Percentiles rank a stretch among this genome's conserved stretches.
phyloP scores from a whole-genome alignment of 805 yeast genomes.

The Cyberlindnera xylosilytica region DNA sequence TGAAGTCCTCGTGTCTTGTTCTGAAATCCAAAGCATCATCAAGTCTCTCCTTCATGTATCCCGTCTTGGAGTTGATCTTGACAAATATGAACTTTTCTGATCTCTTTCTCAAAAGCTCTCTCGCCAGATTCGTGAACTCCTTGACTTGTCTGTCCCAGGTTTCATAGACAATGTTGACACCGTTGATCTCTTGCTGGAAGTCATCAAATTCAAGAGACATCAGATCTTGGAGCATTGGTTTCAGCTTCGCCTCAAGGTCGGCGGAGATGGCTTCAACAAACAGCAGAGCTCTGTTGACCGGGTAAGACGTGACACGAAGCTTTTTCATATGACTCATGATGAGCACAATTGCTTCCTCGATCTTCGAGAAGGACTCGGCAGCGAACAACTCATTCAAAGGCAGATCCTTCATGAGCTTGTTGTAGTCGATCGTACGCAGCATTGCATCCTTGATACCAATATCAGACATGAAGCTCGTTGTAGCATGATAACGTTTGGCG shows the following conservation, averaged over 20 bases:
- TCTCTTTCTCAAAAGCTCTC: slow-evolving; percentile 74
- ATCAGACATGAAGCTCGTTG: slow-evolving; percentile 69
- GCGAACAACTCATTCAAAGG: slow-evolving; percentile 60
- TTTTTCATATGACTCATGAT: slow-evolving; percentile 64
- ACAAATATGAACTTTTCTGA: slow-evolving; percentile 68
- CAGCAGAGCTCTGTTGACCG: slow-evolving; percentile 58
- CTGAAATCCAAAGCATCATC: slow-evolving; percentile 45
- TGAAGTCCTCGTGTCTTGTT: slow-evolving; percentile 48
- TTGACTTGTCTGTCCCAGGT: slow-evolving; percentile 61
- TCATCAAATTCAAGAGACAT: slow-evolving; percentile 40
- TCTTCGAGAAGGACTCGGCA: slow-evolving; percentile 40
- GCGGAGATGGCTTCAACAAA: slow-evolving; percentile 63
- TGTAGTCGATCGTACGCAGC: slow-evolving; percentile 49
- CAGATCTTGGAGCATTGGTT: slow-evolving; percentile 39
- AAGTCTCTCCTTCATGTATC: slow-evolving; percentile 40
- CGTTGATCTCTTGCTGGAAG: slow-evolving; percentile 34
- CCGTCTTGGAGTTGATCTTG: slow-evolving; percentile 48
- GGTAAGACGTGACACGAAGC: slow-evolving; percentile 57
- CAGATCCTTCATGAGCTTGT: slow-evolving; percentile 62
- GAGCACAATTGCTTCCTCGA: slow-evolving; percentile 42
- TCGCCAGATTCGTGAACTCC: slow-evolving; percentile 59
- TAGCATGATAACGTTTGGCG: slow-evolving; percentile 78
- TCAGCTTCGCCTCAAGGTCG: slow-evolving; percentile 49
- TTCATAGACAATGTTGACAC: slow-evolving; percentile 35
- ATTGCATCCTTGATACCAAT: slow-evolving; percentile 60